Evolutionary conservation across 2,329 filamentous ascomycete genomes (phyloP), one percentile per base, ranked within the genome.

Genomic region (Neofusicoccum umdonicola): DNA sequence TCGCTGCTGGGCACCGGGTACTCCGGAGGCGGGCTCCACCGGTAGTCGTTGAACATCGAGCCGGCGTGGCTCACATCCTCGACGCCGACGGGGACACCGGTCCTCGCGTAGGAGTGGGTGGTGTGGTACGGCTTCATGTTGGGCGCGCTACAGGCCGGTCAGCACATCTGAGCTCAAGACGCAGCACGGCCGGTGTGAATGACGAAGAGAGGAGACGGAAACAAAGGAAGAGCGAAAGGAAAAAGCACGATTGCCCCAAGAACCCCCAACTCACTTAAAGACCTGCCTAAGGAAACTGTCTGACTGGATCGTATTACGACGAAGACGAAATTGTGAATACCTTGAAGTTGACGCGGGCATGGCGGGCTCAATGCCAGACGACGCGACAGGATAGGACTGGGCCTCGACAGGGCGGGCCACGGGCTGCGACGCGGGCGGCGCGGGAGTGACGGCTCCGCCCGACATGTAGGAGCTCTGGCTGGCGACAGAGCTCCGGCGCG

Each of bases 1-100:
- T 71, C 69, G 45, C 73, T 76, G 47, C 73, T 69, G 45, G 72
- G 75, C 73, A 34, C 75, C 76, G 51, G 62, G 15, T 50, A 64
- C 62, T 64, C 51, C 17, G 63, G 63, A 34, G 54, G 54, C 15
- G 63, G 63, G 39, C 54, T 64, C 61, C 61, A 63, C 12, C 61
- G n/a, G 47, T 54, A 63, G 61, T 56, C 50, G 7, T 51, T 41
- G 48, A 63, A 63, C n/a, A 50, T 50, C 1, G 61, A 63, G 27
- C 61, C 61, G 5, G 61, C 41, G 39, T 45, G 31, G 19, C 35
- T 47, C 31, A 54, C 48, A 17, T 52, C 47, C 11, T 45, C 61
- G 17, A 31, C 48, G 3, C 44, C 47, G 15, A 63, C 35, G 22
- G 61, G 61, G 9, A 39, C 39, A 19, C n/a, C 17, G 31, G 22